These are phyloP conservation scores for Fonsecaea monophora DNA, from an alignment of 2,329 filamentous ascomycete species.

Conservation along the genomic window DNA sequence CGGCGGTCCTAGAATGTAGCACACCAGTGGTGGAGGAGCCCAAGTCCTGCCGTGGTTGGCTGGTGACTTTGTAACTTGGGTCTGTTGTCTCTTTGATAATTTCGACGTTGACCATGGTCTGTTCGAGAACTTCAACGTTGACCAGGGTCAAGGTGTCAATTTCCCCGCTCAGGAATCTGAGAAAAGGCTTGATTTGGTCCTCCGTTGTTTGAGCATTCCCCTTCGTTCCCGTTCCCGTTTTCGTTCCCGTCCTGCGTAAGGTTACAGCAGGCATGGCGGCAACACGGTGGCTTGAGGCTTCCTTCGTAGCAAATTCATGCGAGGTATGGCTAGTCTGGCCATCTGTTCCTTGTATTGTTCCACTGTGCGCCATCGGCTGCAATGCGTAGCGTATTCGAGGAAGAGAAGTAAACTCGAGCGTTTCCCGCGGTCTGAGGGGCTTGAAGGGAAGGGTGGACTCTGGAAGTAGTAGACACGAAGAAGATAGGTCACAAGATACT, in stretches of 20 bases:
- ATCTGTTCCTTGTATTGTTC: neutral
- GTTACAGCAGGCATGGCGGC: neutral
- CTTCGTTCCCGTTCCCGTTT: neutral
- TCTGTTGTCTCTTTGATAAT: too few relatives aligned
- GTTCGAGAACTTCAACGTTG: slow-evolving; percentile 2
- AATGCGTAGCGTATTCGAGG: neutral
- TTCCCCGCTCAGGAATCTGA: slow-evolving; percentile 2
- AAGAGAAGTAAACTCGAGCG: neutral
- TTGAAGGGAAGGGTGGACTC: neutral
- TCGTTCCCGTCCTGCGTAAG: slow-evolving; percentile 1
- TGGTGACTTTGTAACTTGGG: neutral
- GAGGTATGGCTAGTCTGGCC: neutral
- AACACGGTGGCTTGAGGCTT: neutral
- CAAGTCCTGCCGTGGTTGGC: neutral
- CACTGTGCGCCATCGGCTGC: neutral
- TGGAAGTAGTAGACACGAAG: neutral
- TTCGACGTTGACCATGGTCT: neutral
- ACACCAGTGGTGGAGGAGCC: neutral
- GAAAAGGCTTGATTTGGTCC: neutral
- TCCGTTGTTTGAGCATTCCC: neutral
- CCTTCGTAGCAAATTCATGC: neutral
- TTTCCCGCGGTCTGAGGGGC: neutral
- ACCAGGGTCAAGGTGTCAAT: slow-evolving; percentile 13
- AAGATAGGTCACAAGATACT: neutral
- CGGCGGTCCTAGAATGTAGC: neutral